Evolutionary conservation across 176 grass and related monocot genomes (phyloP).

Genomic region (Carex scoparia): DNA sequence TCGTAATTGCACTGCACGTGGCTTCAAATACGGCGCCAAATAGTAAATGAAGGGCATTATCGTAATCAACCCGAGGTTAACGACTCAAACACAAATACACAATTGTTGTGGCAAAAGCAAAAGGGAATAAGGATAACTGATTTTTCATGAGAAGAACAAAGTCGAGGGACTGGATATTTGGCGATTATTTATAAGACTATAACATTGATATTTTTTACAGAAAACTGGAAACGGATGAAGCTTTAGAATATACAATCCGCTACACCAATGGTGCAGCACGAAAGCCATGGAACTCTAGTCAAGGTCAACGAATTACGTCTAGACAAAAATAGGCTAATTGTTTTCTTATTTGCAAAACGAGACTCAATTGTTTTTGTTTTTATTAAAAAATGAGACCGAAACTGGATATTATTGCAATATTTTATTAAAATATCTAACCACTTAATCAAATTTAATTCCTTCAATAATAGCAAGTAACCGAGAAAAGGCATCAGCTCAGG

Average conservation of each 20-base stretch:
- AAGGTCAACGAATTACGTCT: not conserved
- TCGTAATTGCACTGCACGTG: not conserved
- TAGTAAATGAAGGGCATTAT: not conserved
- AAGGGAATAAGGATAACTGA: not conserved
- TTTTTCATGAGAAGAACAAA: not conserved
- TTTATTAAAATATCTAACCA: not conserved
- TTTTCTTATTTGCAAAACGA: not conserved
- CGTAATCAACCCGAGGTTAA: not conserved
- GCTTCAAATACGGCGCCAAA: constrained; percentile 22
- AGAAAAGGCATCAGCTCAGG: not conserved
- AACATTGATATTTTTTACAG: not conserved
- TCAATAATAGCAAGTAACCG: constrained; percentile 9
- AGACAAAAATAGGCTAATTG: not conserved
- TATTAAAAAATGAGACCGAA: not conserved
- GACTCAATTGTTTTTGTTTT: not conserved
- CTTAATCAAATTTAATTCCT: constrained; percentile 20
- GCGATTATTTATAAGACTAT: not conserved
- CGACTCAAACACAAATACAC: not conserved
- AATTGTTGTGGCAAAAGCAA: not conserved
- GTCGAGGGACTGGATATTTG: not conserved
- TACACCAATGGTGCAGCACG: not conserved
- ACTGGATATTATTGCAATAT: not conserved
- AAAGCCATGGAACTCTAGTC: not conserved
- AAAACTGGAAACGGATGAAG: not conserved
- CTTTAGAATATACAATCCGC: not conserved